Base-by-base conservation (phyloP, 805 yeast species). In the Sungouiozyma intestinalis region DNA sequence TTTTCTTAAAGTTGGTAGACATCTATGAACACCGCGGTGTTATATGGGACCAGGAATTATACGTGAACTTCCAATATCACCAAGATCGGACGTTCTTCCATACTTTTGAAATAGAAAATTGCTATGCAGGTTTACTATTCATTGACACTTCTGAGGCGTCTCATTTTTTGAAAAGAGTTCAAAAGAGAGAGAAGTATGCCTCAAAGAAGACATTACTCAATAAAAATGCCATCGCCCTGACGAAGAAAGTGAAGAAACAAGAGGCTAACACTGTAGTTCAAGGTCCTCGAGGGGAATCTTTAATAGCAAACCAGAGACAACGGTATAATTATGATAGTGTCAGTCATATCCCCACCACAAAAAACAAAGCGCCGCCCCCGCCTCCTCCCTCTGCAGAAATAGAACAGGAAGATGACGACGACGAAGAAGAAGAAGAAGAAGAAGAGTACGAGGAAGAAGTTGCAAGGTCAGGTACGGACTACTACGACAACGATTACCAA, bases 1-100 rank as follows among this genome's bases (percentile, higher is more conserved):
- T 85, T 55, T 92, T 87, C 60, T 69, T 92, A 37, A 92, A 92
- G 60, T 59, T 92, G 41, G 94, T 92, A 5, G 98, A 92, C 55
- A 77, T 90, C 27, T 56, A 69, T 33, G 95, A 94, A 5, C 74
- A 77, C 47, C 68, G 82, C 35, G 97, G 97, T 31, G 95, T 92
- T 0, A 50, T 92, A 0, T 92, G 98, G 98, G 98, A 92, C 62
- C 98, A 92, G 62, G 98, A 92, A 62, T 64, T 92, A 39, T 90
- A 85, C 54, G 79, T 85, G 11, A 81, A 85, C 53, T 87, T 92
- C 61, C 80, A 81, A 52, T 92, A 92, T 63, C 76, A 84, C 56
- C 97, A 92, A 62, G 98, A 92, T 62, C 74, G 98, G 27, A 79
- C 94, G 33, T 92, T 85, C 63, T 92, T 92, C 71, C 97, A 92